These are phyloP conservation scores for Aspergillus unguis DNA, from an alignment of 2,329 filamentous ascomycete species.

Conservation along the genomic window DNA sequence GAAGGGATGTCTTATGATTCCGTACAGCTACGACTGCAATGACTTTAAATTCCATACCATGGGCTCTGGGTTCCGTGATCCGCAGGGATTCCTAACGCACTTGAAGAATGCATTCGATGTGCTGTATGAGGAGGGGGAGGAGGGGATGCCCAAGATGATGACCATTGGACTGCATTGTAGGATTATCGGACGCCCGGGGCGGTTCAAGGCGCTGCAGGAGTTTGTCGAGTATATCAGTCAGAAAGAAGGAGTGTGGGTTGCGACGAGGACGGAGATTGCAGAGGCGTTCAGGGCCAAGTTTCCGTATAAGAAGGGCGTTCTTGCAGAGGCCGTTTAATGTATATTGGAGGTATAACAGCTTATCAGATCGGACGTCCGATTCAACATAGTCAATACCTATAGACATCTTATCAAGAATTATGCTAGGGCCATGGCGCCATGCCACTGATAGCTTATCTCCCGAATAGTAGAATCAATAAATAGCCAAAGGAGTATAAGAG, in stretches of 20 bases:
- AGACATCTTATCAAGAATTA: no score
- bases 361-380: no score
- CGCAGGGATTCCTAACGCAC: not conserved
- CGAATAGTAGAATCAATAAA: no score
- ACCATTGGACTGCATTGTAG: conserved; percentile 5
- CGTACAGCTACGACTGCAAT: conserved; percentile 5
- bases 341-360: not conserved
- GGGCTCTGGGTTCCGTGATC: conserved; percentile 3
- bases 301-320: conserved; percentile 3
- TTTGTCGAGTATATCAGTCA: conserved; percentile 3
- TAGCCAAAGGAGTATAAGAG: no score
- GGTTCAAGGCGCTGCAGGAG: conserved; percentile 3
- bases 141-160: conserved; percentile 9
- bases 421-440: no score
- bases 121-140: conserved; percentile 3
- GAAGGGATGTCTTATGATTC: conserved; percentile 5
- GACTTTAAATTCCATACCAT: conserved; percentile 5
- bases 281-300: not conserved
- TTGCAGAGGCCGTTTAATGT: not conserved
- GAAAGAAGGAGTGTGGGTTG: conserved; percentile 7
- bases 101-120: conserved; percentile 6
- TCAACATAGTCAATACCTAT: no score
- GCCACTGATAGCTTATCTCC: no score
- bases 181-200: conserved; percentile 3
- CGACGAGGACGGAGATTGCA: conserved; percentile 8